Conservation (phyloP, 2,329 filamentous ascomycete species). For the Alternaria angustiovoidea region DNA sequence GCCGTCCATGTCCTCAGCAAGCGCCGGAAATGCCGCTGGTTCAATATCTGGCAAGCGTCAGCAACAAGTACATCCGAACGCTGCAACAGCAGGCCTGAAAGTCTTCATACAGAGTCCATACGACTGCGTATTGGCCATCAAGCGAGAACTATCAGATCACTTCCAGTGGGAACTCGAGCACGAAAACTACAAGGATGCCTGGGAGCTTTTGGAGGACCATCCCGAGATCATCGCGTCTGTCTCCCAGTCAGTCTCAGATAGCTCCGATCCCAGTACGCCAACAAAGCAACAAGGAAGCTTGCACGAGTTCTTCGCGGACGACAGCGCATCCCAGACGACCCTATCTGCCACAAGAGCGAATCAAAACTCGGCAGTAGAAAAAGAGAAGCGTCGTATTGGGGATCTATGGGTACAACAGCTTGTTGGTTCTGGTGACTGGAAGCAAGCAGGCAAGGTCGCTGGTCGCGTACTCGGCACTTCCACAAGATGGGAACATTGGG, state of each 20-base stretch:
- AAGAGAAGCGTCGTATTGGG: constrained; percentile 88
- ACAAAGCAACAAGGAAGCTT: constrained; percentile 56
- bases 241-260: constrained; percentile 48
- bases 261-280: constrained; percentile 54
- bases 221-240: constrained; percentile 69
- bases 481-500: constrained; percentile 92
- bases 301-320: constrained; percentile 77
- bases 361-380: constrained; percentile 73
- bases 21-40: constrained; percentile 40
- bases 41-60: constrained; percentile 33
- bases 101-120: constrained; percentile 97
- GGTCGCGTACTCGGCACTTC: constrained; percentile 83
- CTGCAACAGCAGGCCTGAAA: constrained; percentile 69
- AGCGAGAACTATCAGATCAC: constrained; percentile 85
- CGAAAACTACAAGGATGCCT: constrained; percentile 82
- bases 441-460: constrained; percentile 78
- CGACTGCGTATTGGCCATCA: constrained; percentile 92
- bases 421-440: constrained; percentile 77
- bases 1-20: constrained; percentile 44
- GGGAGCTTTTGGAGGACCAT: constrained; percentile 87
- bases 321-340: constrained; percentile 66
- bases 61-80: constrained; percentile 56
- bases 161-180: constrained; percentile 85
- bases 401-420: constrained; percentile 93
- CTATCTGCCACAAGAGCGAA: constrained; percentile 65